Base-by-base conservation (phyloP, 2,329 filamentous ascomycete species). In the Fusarium verticillioides region DNA sequence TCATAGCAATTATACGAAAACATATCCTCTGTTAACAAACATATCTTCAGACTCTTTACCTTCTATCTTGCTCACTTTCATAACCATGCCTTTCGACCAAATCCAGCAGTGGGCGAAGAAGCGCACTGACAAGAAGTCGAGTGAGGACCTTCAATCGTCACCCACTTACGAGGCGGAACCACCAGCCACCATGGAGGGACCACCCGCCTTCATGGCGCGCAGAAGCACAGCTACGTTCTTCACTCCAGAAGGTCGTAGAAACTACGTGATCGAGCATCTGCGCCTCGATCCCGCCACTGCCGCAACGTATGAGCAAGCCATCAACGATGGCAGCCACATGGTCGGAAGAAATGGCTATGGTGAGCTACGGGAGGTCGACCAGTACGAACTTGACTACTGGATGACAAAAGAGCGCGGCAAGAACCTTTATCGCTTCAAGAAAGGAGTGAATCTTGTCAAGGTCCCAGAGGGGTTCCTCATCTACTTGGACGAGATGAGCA, bases 301-400 rank as follows among this genome's bases (percentile, higher is more conserved):
- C 0, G 50, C 23, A 0, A 9, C 2, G 1, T 54, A 28, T 4
- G 34, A 54, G 9, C 23, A 28, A 19, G 50, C 50, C 0, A 54
- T 54, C 5, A 3, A 28, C 0, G 23, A 54, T 1, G 19, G 23
- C 0, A 54, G 10, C 2, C 50, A 54, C 3, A 40, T 54, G 50
- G 5, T 39, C 0, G 34, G 50, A 9, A 6, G 8, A 6, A 9
- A n/a, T 11, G 34, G 50, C 3, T 21, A 37, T 2, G 34, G 34
- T 4, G 13, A 28, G 3, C 10, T 21, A 1, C 2, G 4, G 12
- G 23, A 46, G 11, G 13, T 5, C 0, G 10, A 12, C 4, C 11
- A 23, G 7, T 9, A 12, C 5, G 21, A 13, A 0, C 30, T 52
- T 1, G 9, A 52, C 32, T 15, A 4, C n/a, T 34, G 47, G 47